phyloP scores from a whole-genome alignment of 179 eudicot genomes.

The Gypsophila paniculata region DNA sequence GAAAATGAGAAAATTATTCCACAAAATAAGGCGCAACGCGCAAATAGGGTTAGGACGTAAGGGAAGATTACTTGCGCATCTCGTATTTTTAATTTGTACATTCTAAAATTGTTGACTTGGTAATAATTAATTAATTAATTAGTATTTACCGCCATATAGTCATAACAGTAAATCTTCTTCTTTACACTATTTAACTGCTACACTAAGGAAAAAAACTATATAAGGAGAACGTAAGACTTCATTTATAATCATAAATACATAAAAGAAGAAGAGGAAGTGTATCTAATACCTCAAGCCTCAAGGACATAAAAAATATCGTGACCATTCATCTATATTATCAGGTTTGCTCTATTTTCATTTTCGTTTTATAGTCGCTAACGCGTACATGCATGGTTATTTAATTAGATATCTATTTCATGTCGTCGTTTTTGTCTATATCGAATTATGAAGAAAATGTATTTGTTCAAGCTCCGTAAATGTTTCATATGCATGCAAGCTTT shows the following conservation, averaged over 20 bases:
- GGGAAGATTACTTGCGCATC: not conserved
- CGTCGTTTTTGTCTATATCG: too few relatives aligned
- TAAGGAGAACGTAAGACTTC: not conserved
- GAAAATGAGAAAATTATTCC: slow-evolving; percentile 1
- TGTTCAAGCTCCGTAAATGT: too few relatives aligned
- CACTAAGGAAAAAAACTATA: too few relatives aligned
- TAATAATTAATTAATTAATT: not conserved
- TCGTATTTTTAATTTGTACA: not conserved
- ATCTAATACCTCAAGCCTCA: too few relatives aligned
- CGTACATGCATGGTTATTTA: not conserved
- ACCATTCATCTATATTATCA: too few relatives aligned
- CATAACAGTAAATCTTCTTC: slow-evolving; percentile 29
- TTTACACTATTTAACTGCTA: slow-evolving; percentile 11
- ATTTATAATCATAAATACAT: not conserved
- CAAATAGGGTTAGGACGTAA: not conserved
- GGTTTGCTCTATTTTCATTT: not conserved
- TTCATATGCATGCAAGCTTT: too few relatives aligned
- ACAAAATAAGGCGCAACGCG: not conserved
- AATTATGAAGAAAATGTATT: too few relatives aligned
- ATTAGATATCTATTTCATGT: too few relatives aligned
- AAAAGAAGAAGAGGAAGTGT: not conserved
- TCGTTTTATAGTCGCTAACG: not conserved
- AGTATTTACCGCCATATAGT: not conserved
- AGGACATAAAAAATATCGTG: too few relatives aligned
- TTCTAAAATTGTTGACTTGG: not conserved